Base-by-base conservation (phyloP, 257 asterid genomes). In the Solanum commersonii region DNA sequence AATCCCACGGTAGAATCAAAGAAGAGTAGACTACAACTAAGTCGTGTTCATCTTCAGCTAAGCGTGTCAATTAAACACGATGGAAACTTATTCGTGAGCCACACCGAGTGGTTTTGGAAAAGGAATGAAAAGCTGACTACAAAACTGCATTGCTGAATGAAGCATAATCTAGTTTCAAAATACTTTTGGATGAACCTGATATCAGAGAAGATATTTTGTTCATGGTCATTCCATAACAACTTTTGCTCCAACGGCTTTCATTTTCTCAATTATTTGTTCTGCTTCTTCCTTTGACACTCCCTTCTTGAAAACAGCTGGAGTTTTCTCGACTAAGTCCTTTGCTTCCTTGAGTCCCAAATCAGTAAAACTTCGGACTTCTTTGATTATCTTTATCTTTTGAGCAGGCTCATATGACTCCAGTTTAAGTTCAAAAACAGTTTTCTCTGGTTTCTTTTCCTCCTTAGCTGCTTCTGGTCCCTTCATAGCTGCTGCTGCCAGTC, bases 371-470 rank as follows among this genome's bases (percentile, higher is more conserved):
- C 93, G 87, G 34, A 92, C 88, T 90, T 91, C 92, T 89, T 92
- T 92, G 83, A 96, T 93, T 27, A 95, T 94, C 95, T 95, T 94
- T 71, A 95, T 93, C 92, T 95, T 95, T 29, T 94, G 90, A 84
- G 94, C 93, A 23, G 96, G 93, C 56, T 94, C 98, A 83, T 59
- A 95, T 15, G 98, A 94, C 34, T 94, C 97, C 83, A 95, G 89
- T 92, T 94, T 95, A 60, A 95, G 88, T 90, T 94, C 98, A 88
- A 95, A 95, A 27, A 92, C 93, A 1, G 97, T 94, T 91, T 95
- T 95, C 82, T 95, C 98, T 2, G 95, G 94, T 83, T 94, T 94
- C 86, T 82, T 87, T 88, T 95, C 90, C 90, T 92, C 98, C 91
- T 91, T 90, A 34, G 90, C 91, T 15, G 92, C 87, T 20, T 93